Evolutionary conservation across 2,329 filamentous ascomycete species (phyloP).

Genomic region (Bipolaris bicolor): DNA sequence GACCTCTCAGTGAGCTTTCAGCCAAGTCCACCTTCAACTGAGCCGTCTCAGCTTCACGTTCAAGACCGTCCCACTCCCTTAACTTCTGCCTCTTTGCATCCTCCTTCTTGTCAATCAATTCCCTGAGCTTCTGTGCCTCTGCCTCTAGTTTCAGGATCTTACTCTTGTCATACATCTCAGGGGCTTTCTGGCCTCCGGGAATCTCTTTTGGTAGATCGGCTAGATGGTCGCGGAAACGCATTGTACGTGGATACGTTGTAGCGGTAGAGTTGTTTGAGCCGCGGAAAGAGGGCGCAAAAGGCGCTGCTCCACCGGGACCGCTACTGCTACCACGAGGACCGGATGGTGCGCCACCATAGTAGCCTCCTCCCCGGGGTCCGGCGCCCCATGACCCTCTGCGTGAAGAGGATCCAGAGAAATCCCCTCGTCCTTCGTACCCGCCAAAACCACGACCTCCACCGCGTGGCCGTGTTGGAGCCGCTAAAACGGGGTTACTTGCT

Average conservation of each 20-base stretch:
- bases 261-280: constrained; percentile 52
- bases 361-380: constrained; percentile 40
- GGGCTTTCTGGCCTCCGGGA: constrained; percentile 53
- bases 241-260: constrained; percentile 55
- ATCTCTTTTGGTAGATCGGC: constrained; percentile 53
- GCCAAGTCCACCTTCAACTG: constrained; percentile 55
- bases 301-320: constrained; percentile 34
- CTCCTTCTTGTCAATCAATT: constrained; percentile 56
- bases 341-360: constrained; percentile 40
- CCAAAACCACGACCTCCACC: constrained; percentile 51
- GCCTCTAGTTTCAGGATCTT: constrained; percentile 55
- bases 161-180: constrained; percentile 52
- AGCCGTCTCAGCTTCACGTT: constrained; percentile 53
- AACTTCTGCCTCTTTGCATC: constrained; percentile 51
- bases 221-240: constrained; percentile 54
- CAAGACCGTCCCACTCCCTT: constrained; percentile 55
- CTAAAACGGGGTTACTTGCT: constrained; percentile 45
- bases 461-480: constrained; percentile 49
- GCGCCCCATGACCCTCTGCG: constrained; percentile 47
- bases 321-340: constrained; percentile 42
- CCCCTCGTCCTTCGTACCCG: constrained; percentile 44
- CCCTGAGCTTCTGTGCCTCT: constrained; percentile 54
- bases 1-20: constrained; percentile 52
- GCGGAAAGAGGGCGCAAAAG: constrained; percentile 48
- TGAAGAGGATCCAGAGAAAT: constrained; percentile 41